Evolutionary conservation across 2,329 filamentous ascomycete genomes (phyloP), one percentile per base, ranked within the genome.

Genomic region (Beauveria varroae): DNA sequence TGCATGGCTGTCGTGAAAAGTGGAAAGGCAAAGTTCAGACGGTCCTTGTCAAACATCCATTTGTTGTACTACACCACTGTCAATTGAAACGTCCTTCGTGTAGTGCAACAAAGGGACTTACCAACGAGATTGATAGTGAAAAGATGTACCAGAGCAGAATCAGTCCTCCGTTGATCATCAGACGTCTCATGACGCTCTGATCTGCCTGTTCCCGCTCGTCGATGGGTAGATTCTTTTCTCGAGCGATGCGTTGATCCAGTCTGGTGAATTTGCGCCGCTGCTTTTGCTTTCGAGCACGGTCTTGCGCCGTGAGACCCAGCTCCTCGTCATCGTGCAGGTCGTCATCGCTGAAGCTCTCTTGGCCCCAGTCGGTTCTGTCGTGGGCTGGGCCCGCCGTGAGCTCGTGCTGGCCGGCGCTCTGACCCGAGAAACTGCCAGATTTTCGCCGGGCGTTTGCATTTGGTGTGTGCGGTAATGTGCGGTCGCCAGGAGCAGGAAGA

Each of bases 1-100:
- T 99, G 95, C 73, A 95, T 80, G 65, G 91, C 90, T 3, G 95
- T 99, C 12, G 93, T 96, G 75, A 98, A 98, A 55, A 99, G 83
- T 44, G 95, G 95, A 70, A 95, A 98, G 57, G 90, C 87, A 73
- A 99, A 99, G 75, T 97, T 88, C 67, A 96, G 84, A 66, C 89
- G 86, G 67, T 88, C 83, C 64, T 88, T 83, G 69, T 90, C 90
- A 76, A 99, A 98, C 93, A 99, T 98, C 95, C 95, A 98, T 78
- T 97, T 98, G 82, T 99, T 99, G 81, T 98, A 99, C 88, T 95
- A 66, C 55, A 98, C 88, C 93, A 65, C 53, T 14, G 44, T 49
- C 26, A 46, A 69, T 71, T 49, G 51, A 22, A 14, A 22, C n/a
- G 26, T 16, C 30, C 16, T 18, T 37, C 51, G 28, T 18, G 44